phyloP scores from a whole-genome alignment of 495 filamentous ascomycete species.

The Geopyxis carbonaria region DNA sequence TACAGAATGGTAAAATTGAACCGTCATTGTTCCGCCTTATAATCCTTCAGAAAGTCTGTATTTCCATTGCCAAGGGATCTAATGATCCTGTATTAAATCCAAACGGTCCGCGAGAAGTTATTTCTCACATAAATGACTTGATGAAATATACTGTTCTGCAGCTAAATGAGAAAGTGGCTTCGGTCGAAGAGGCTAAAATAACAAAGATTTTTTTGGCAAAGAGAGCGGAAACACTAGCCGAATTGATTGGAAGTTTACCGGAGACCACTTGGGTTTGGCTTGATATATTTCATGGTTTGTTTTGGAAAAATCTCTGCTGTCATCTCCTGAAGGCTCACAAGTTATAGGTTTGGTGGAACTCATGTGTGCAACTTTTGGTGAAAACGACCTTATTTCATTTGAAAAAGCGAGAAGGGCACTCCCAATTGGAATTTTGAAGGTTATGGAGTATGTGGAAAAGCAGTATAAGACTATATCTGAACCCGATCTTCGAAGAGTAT shows the following conservation, averaged over 20 bases:
- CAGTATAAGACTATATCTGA: no score
- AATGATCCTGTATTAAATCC: no score
- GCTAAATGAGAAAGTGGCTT: neutral
- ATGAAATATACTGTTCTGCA: neutral
- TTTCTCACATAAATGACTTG: constrained; percentile 1
- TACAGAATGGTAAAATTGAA: constrained; percentile 12
- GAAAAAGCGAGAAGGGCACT: neutral
- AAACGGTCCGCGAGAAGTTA: no score
- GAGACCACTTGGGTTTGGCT: no score
- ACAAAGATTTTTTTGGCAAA: constrained; percentile 2
- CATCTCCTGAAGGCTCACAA: no score
- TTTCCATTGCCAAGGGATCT: no score
- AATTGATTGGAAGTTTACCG: no score
- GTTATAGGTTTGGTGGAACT: constrained; percentile 14
- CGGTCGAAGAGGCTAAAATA: no score
- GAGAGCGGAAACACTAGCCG: no score
- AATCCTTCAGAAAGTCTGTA: constrained; percentile 6
- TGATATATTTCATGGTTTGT: constrained; percentile 2
- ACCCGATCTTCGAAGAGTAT: no score
- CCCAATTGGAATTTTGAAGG: neutral
- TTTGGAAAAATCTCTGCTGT: neutral
- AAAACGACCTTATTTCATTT: constrained; percentile 4
- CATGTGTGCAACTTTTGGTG: constrained; percentile 6
- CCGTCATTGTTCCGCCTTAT: constrained; percentile 19
- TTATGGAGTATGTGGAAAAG: neutral